These are phyloP conservation scores for Aspergillus aculeatinus DNA, from an alignment of 2,329 filamentous ascomycete species.

Conservation along the genomic window DNA sequence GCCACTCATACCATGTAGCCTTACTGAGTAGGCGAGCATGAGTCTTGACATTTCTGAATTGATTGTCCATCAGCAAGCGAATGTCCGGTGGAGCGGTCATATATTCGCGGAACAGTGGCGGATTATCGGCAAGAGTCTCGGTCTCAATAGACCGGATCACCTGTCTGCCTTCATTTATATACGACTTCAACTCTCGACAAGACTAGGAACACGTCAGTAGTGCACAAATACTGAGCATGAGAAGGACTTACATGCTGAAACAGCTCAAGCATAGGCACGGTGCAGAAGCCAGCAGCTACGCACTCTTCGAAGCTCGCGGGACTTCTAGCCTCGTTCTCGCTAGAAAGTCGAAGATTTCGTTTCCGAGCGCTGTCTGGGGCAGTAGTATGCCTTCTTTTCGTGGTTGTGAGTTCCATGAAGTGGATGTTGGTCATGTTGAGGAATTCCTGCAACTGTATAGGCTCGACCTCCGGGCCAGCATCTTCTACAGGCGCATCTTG, in stretches of 20 bases:
- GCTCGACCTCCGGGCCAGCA: conserved; percentile 51
- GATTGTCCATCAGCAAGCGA: conserved; percentile 85
- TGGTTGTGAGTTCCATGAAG: conserved; percentile 98
- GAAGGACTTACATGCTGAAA: conserved; percentile 74
- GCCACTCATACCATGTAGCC: conserved; percentile 97
- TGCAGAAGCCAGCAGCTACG: conserved; percentile 86
- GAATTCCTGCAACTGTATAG: conserved; percentile 86
- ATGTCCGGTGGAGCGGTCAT: conserved; percentile 79
- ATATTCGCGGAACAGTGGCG: conserved; percentile 88
- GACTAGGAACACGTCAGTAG: conserved; percentile 52
- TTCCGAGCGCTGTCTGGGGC: conserved; percentile 54
- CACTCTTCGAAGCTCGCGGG: conserved; percentile 64
- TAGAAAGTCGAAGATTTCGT: conserved; percentile 26
- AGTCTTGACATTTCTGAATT: conserved; percentile 96
- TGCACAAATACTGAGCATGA: conserved; percentile 3
- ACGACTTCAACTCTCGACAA: conserved; percentile 92
- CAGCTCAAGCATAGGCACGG: conserved; percentile 86
- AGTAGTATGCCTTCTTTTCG: conserved; percentile 83
- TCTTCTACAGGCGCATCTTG: conserved; percentile 49
- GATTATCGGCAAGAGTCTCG: conserved; percentile 86
- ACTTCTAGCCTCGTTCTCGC: conserved; percentile 24
- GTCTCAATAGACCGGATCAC: conserved; percentile 89
- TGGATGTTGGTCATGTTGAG: conserved; percentile 93
- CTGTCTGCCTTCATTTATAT: conserved; percentile 87
- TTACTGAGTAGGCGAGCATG: conserved; percentile 88